Conservation (phyloP, 441 rosid genomes). For the Theobroma grandiflorum region DNA sequence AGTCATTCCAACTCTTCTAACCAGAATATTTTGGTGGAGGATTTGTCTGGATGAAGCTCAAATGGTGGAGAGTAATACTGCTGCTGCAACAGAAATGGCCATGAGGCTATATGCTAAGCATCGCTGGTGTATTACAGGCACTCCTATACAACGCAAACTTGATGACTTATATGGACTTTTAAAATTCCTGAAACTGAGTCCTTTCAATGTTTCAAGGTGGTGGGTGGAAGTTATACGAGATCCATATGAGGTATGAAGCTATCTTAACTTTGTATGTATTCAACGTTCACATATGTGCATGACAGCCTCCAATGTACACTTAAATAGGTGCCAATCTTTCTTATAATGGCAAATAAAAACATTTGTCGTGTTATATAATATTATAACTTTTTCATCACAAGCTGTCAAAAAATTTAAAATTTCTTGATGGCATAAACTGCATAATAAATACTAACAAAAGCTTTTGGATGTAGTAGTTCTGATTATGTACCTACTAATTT, state of each 20-base stretch:
- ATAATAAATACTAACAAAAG: background rate
- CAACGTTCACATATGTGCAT: conserved; percentile 15
- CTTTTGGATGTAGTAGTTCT: background rate
- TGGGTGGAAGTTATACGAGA: conserved; percentile 92
- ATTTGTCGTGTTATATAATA: background rate
- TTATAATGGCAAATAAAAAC: background rate
- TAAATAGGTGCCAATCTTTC: background rate
- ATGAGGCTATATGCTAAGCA: conserved; percentile 78
- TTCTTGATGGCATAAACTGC: background rate
- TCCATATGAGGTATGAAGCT: conserved; percentile 80
- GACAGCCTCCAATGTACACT: conserved; percentile 6
- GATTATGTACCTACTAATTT: background rate
- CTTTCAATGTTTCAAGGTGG: conserved; percentile 87
- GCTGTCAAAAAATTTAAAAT: background rate
- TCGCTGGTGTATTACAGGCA: conserved; percentile 97
- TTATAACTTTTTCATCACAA: background rate
- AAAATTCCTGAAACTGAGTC: conserved; percentile 82
- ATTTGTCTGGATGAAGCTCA: conserved; percentile 99
- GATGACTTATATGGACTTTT: conserved; percentile 95
- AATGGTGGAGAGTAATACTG: conserved; percentile 97
- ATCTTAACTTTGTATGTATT: conserved; percentile 11
- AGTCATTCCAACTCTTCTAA: conserved; percentile 87
- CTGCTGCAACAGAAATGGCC: conserved; percentile 98
- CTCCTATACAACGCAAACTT: conserved; percentile 94
- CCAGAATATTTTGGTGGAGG: conserved; percentile 98